These are phyloP conservation scores for Melocanna baccifera DNA, from an alignment of 176 grass and related monocot species.

Conservation along the genomic window DNA sequence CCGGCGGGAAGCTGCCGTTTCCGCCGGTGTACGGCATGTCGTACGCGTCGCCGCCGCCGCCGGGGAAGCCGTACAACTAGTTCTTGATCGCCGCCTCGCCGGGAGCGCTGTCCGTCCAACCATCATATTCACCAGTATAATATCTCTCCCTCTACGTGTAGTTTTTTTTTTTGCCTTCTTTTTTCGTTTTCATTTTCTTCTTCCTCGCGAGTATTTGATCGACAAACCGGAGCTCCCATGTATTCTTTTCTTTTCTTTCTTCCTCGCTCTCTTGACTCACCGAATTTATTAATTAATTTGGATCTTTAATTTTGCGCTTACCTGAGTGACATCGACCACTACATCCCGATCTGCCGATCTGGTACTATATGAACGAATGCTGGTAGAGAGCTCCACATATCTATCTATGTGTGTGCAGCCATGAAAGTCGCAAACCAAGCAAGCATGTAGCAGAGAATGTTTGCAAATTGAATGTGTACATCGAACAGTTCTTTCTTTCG, in stretches of 20 bases:
- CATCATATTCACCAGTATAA: constrained; percentile 34
- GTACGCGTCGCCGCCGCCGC: constrained; percentile 64
- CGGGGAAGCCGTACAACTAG: constrained; percentile 50
- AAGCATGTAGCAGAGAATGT: neutral
- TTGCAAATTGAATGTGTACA: neutral
- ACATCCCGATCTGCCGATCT: neutral
- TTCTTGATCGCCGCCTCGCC: neutral
- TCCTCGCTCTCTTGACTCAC: neutral
- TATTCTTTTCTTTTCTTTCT: constrained; percentile 39
- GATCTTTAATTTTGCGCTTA: neutral
- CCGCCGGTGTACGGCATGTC: constrained; percentile 65
- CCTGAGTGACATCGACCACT: neutral
- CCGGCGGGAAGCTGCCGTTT: constrained; percentile 39
- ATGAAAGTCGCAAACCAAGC: neutral
- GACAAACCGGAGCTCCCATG: constrained; percentile 26
- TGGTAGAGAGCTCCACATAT: neutral
- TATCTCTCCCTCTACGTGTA: constrained; percentile 6
- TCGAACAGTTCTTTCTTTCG: neutral
- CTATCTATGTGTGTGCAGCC: neutral
- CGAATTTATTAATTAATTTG: constrained; percentile 26
- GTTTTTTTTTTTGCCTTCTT: neutral
- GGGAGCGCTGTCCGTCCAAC: neutral
- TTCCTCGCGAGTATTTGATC: constrained; percentile 33
- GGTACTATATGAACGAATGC: neutral
- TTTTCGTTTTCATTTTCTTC: neutral